phyloP scores from a whole-genome alignment of 495 filamentous ascomycete genomes.

The Xylaria cubensis region DNA sequence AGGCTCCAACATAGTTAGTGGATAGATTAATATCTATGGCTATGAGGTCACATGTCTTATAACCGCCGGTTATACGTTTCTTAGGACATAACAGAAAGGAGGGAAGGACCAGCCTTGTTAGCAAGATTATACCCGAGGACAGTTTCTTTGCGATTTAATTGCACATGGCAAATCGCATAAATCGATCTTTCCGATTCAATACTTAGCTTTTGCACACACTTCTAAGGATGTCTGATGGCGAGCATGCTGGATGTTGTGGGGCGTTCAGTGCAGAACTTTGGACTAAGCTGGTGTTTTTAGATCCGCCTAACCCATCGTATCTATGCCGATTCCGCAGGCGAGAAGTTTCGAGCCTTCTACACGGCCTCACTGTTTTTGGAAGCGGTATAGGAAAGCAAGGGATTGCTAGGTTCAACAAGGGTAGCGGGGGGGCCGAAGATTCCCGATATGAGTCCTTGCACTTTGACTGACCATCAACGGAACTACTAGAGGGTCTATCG shows the following conservation, averaged over 20 bases:
- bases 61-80: conserved; percentile 13
- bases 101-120: too few species aligned
- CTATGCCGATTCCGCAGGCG: background rate
- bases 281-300: background rate
- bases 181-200: background rate
- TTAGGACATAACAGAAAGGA: background rate
- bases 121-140: too few species aligned
- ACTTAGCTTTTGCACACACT: background rate
- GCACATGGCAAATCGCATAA: background rate
- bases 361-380: background rate
- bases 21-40: background rate
- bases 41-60: background rate
- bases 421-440: background rate
- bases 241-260: background rate
- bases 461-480: background rate
- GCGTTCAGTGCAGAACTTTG: background rate
- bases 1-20: background rate
- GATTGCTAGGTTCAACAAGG: background rate
- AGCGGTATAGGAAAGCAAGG: background rate
- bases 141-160: too few species aligned
- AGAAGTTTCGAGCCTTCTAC: conserved; percentile 1
- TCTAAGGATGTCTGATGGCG: background rate
- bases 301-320: background rate
- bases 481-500: background rate
- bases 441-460: conserved; percentile 1